These are phyloP conservation scores for Stipa capillata DNA, from an alignment of 176 grass and related monocot species.

Conservation along the genomic window DNA sequence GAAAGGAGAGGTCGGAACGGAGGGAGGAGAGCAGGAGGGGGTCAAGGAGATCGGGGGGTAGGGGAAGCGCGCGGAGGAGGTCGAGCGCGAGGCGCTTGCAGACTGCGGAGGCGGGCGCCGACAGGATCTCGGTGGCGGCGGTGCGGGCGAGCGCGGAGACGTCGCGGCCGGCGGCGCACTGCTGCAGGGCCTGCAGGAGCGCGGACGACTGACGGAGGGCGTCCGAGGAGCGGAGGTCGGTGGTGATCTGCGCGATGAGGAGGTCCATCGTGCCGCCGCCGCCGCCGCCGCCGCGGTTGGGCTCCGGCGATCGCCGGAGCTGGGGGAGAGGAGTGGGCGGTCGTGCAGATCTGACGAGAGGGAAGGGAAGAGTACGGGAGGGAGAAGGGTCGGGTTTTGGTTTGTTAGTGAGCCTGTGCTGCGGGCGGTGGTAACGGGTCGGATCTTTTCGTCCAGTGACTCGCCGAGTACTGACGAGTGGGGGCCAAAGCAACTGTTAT, in stretches of 20 bases:
- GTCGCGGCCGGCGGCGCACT: constrained; percentile 80
- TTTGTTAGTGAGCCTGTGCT: not conserved
- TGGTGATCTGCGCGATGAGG: constrained; percentile 79
- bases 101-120: constrained; percentile 64
- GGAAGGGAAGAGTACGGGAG: not conserved
- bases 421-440: constrained; percentile 5
- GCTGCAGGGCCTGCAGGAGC: constrained; percentile 80
- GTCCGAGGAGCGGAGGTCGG: constrained; percentile 77
- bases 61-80: constrained; percentile 71
- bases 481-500: not conserved
- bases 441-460: constrained; percentile 7
- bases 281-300: not conserved
- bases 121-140: constrained; percentile 72
- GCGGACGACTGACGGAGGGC: constrained; percentile 87
- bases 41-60: constrained; percentile 72
- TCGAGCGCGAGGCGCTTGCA: constrained; percentile 93
- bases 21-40: constrained; percentile 69
- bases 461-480: not conserved
- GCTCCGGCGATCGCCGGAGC: constrained; percentile 39
- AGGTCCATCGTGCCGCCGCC: constrained; percentile 98
- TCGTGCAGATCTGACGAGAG: constrained; percentile 27
- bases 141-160: constrained; percentile 82
- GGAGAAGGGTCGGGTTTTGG: not conserved
- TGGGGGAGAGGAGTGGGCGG: not conserved
- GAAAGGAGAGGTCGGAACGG: constrained; percentile 78